phyloP scores from a whole-genome alignment of 768 basidiomycete genomes.

The Lactifluus hygrophoroides region DNA sequence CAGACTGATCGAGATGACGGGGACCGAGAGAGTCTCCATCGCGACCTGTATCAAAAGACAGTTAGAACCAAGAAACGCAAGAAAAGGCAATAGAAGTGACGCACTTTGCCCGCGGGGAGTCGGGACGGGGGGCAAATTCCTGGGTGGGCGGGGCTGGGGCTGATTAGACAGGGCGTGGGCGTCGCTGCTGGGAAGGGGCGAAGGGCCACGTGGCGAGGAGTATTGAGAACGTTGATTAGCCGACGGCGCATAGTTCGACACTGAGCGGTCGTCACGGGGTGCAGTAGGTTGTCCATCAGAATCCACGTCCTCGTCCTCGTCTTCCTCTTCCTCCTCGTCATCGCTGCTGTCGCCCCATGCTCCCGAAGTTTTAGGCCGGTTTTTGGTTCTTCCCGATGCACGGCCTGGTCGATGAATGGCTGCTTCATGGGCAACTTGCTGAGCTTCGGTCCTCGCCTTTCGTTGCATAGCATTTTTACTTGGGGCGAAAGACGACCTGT shows the following conservation, averaged over 20 bases:
- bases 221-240: slow-evolving; percentile 12
- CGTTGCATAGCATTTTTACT: slow-evolving; percentile 79
- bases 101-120: slow-evolving; percentile 10
- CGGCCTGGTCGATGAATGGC: slow-evolving; percentile 70
- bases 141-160: slow-evolving; percentile 16
- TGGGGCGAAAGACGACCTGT: slow-evolving; percentile 82
- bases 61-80: background rate
- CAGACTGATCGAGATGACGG: slow-evolving; percentile 50
- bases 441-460: slow-evolving; percentile 74
- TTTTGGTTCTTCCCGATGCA: slow-evolving; percentile 33
- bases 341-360: slow-evolving; percentile 68
- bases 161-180: background rate
- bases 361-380: slow-evolving; percentile 34
- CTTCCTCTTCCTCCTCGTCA: slow-evolving; percentile 71
- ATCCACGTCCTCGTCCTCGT: slow-evolving; percentile 57
- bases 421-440: slow-evolving; percentile 73
- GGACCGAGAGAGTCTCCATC: slow-evolving; percentile 31
- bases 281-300: slow-evolving; percentile 42
- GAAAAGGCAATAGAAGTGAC: background rate
- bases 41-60: slow-evolving; percentile 26
- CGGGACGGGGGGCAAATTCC: slow-evolving; percentile 23
- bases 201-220: slow-evolving; percentile 13
- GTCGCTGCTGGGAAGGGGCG: slow-evolving; percentile 11
- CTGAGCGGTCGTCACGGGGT: slow-evolving; percentile 18
- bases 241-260: slow-evolving; percentile 14